Percentiles rank a stretch among this genome's conserved stretches.
phyloP scores from a whole-genome alignment of 495 filamentous ascomycete genomes.

The Daldinia caldariorum region DNA sequence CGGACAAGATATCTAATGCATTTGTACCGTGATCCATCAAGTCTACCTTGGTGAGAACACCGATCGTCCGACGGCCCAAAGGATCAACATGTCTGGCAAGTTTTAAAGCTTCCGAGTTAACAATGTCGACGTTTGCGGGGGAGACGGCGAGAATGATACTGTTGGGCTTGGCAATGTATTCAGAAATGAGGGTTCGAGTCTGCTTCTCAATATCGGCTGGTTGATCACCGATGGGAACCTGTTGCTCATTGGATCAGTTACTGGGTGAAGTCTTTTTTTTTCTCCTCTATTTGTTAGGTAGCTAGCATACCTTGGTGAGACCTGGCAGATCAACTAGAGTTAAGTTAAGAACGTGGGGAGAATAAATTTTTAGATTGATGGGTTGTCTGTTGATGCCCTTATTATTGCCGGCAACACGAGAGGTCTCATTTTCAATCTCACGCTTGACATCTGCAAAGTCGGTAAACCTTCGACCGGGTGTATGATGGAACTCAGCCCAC shows the following conservation, averaged over 20 bases:
- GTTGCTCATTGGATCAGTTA: conserved; percentile 26
- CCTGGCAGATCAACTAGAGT: conserved; percentile 97
- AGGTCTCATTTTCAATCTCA: conserved; percentile 97
- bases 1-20: conserved; percentile 94
- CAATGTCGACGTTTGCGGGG: conserved; percentile 96
- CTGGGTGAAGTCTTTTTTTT: neutral
- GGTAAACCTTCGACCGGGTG: conserved; percentile 87
- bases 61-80: conserved; percentile 93
- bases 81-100: conserved; percentile 97
- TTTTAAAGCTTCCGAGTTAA: conserved; percentile 98
- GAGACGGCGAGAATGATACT: conserved; percentile 98
- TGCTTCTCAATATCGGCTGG: conserved; percentile 99
- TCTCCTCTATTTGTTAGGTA: neutral
- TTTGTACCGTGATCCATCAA: conserved; percentile 99
- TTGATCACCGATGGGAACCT: conserved; percentile 97
- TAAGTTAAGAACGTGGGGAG: conserved; percentile 94
- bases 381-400: conserved; percentile 98
- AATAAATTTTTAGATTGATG: conserved; percentile 99
- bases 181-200: conserved; percentile 93
- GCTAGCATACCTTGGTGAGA: conserved; percentile 81
- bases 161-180: conserved; percentile 99
- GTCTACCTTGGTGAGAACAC: conserved; percentile 96
- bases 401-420: conserved; percentile 94
- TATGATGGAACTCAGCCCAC: conserved; percentile 98
- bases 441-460: conserved; percentile 93